Evolutionary conservation across 2,329 filamentous ascomycete genomes (phyloP), one percentile per base, ranked within the genome.

Genomic region (Trichoderma lentiforme): DNA sequence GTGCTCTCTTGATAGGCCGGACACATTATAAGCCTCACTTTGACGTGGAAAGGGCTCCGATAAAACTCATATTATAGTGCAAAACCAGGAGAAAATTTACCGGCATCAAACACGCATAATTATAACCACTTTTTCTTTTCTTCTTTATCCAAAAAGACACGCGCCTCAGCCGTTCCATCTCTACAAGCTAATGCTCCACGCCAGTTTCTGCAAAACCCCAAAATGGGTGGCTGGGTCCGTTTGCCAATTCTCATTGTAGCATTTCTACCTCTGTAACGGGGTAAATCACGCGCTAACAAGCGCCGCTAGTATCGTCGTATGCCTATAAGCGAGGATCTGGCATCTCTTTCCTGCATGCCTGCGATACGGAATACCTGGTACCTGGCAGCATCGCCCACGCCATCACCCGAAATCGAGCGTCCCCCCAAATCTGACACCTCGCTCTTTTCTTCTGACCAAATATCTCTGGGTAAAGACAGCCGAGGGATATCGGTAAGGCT

Each of bases 151-250:
- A 47, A 47, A 43, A n/a, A n/a, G 15, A 43, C 9, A 28, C 53
- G 24, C 53, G 53, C 53, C 15, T 32, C 56, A 58, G 28, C 28
- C 62, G 26, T 64, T 26, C 6, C 11, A 47, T 30, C 6, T 24
- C 30, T 51, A 34, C 18, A 47, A 47, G 43, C 43, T 9, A 47
- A n/a, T 47, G 18, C 43, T 51, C 43, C 43, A 21, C n/a, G 43
- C n/a, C 9, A 47, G n/a, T 21, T 11, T 15, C 47, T 39, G 21
- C 34, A 34, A 34, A 62, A 62, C 14, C 32, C 51, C 70, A 70
- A 73, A 73, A 47, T 53, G 28, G 73, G 73, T 73, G 73, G 71
- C 73, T 73, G 71, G 69, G 69, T 9, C 36, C 18, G 21, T 65
- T 24, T 58, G 39, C 21, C n/a, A n/a, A n/a, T 57, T 47, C 24